Conservation (phyloP, 495 filamentous ascomycete genomes). For the Recurvomyces mirabilis region DNA sequence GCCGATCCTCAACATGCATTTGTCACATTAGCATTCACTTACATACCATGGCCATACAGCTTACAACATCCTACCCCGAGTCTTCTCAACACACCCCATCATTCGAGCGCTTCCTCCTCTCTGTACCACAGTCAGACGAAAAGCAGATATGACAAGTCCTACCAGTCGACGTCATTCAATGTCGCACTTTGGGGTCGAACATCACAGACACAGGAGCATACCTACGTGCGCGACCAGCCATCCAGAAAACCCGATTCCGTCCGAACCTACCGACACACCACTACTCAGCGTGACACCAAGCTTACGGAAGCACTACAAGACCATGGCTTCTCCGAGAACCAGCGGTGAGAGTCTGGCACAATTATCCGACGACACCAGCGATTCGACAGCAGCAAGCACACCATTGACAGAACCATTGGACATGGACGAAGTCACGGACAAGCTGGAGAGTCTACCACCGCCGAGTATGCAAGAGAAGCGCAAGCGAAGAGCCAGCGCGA, state of each 20-base stretch:
- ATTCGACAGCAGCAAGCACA: constrained; percentile 42
- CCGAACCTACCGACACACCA: constrained; percentile 10
- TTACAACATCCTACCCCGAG: too few relatives aligned
- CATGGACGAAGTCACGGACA: constrained; percentile 24
- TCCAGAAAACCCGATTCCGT: constrained; percentile 18
- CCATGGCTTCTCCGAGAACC: constrained; percentile 24
- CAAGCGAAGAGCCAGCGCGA: constrained; percentile 12
- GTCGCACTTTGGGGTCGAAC: too few relatives aligned
- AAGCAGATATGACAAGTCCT: too few relatives aligned
- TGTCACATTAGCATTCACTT: too few relatives aligned
- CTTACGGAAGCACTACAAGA: background rate
- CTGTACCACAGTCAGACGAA: too few relatives aligned
- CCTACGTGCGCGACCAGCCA: constrained; percentile 15
- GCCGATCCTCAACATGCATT: too few relatives aligned
- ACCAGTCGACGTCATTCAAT: too few relatives aligned
- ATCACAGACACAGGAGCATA: constrained; percentile 17
- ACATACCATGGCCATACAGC: too few relatives aligned
- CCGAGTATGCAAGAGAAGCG: background rate
- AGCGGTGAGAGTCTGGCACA: constrained; percentile 33
- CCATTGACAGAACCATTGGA: constrained; percentile 41
- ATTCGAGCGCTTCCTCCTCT: too few relatives aligned
- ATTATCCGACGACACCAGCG: constrained; percentile 35
- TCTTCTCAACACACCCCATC: too few relatives aligned
- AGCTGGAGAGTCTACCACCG: constrained; percentile 3
- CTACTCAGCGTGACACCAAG: constrained; percentile 10